Base-by-base conservation (phyloP, 1,139 yeast species). In the Lodderomyces orthopsilosis region DNA sequence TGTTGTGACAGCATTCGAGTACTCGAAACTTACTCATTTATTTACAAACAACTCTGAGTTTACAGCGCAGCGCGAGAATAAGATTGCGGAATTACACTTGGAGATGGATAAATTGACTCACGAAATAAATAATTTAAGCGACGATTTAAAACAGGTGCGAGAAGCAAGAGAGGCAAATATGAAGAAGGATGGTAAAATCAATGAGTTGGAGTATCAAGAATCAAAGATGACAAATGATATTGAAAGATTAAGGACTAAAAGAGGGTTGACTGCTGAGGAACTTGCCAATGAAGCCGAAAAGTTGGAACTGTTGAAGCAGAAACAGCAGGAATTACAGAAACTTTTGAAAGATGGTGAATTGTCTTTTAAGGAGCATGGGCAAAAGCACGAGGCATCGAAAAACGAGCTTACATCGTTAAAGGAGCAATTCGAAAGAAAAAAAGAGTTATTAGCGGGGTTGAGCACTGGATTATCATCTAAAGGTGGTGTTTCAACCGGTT, bases 381-480 rank as follows among this genome's bases (percentile, higher is more conserved):
- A 50, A 2, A 59, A 71, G 9, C 82, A 77, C 53, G 68, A 70
- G 2, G 52, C 53, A 0, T 64, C 81, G 9, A 80, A 77, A 42
- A 58, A 59, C 1, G 59, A 67, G 34, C 63, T 85, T 8, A 65
- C 62, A 4, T 57, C 60, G 2, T 55, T 81, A 45, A 82, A 80
- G 48, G 68, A 68, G 6, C 71, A 73, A n/a, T 73, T 77, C 46
- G 69, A 72, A 28, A 76, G 72, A 48, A 87, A 86, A 52, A 95
- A 89, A 56, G 97, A 91, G 50, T 70, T 91, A 17, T 66, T 89
- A 13, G 83, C 95, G 4, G 83, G 95, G 0, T 70, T 94, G 35
- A 83, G 93, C 0, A 91, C 98, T 0, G 98, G 98, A 54, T 83
- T 93, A 12, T 86, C 97, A 0, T 79, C 95, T 0, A 83, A 81